Percentiles rank a stretch among this genome's conserved stretches.
Evolutionary conservation across 2,329 filamentous ascomycete species (phyloP).

Genomic region (Cladosporium austrohemisphaericum): DNA sequence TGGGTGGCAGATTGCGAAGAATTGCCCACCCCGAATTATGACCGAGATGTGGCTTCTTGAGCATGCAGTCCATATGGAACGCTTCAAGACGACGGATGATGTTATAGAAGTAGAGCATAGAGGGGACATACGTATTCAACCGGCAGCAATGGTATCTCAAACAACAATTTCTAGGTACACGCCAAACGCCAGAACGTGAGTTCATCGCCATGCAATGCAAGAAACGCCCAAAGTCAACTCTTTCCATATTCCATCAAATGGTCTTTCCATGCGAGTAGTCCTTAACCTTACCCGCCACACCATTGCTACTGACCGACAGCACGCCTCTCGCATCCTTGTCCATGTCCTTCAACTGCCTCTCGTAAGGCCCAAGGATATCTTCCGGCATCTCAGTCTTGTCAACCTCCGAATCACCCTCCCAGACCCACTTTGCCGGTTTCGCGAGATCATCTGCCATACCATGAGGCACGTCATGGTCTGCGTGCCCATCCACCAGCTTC

Average conservation of each 20-base stretch:
- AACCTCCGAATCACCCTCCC: background rate
- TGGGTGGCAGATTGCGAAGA: no score
- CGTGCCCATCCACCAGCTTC: constrained; percentile 31
- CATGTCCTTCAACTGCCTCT: constrained; percentile 14
- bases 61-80: no score
- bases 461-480: constrained; percentile 9
- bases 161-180: no score
- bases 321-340: constrained; percentile 11
- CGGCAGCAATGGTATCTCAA: no score
- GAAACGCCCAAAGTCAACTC: background rate
- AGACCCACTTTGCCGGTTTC: constrained; percentile 7
- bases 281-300: constrained; percentile 9
- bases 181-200: no score
- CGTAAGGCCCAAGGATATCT: constrained; percentile 7
- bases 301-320: constrained; percentile 3
- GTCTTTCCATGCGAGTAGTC: constrained; percentile 9
- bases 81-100: no score
- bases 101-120: no score
- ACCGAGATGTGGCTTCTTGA: no score
- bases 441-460: background rate
- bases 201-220: background rate
- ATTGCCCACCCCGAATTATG: no score
- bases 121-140: no score
- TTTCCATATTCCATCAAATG: background rate
- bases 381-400: constrained; percentile 11